phyloP scores from a whole-genome alignment of 768 basidiomycete genomes.

The Leucosporidium yakuticum region DNA sequence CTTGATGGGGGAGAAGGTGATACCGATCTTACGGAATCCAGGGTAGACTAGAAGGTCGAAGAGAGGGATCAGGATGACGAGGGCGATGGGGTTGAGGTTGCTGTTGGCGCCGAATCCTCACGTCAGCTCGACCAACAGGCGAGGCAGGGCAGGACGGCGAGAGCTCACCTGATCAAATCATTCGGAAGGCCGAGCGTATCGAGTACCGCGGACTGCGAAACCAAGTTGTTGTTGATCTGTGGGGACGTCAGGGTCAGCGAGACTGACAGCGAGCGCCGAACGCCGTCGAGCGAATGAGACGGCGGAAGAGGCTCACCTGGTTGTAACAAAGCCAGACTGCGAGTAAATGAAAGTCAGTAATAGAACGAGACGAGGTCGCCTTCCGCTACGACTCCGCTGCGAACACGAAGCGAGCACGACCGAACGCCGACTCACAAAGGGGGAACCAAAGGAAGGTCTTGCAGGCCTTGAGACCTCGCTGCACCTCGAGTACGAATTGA shows the following conservation, averaged over 20 bases:
- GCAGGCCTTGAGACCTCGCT: constrained; percentile 43
- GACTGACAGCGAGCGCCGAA: neutral
- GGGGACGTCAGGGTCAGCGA: constrained; percentile 26
- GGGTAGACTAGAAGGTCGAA: constrained; percentile 41
- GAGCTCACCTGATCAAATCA: constrained; percentile 34
- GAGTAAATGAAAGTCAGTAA: too few species aligned
- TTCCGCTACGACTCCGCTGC: too few species aligned
- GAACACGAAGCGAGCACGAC: too few species aligned
- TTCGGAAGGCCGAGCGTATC: constrained; percentile 40
- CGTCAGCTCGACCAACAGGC: neutral
- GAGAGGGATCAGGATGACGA: constrained; percentile 43
- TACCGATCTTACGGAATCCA: constrained; percentile 32
- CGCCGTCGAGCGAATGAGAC: too few species aligned
- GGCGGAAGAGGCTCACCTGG: too few species aligned
- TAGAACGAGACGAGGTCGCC: too few species aligned
- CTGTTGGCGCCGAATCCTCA: neutral
- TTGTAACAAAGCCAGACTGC: too few species aligned
- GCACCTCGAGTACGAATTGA: constrained; percentile 40
- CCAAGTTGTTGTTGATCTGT: constrained; percentile 34
- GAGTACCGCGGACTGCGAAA: constrained; percentile 40
- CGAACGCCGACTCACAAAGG: constrained; percentile 13
- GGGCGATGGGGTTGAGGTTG: constrained; percentile 33
- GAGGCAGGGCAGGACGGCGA: neutral
- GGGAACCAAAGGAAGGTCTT: constrained; percentile 40
- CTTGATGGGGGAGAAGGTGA: constrained; percentile 40